Base-by-base conservation (phyloP, 331 rosid species). In the Quercus tomentella region DNA sequence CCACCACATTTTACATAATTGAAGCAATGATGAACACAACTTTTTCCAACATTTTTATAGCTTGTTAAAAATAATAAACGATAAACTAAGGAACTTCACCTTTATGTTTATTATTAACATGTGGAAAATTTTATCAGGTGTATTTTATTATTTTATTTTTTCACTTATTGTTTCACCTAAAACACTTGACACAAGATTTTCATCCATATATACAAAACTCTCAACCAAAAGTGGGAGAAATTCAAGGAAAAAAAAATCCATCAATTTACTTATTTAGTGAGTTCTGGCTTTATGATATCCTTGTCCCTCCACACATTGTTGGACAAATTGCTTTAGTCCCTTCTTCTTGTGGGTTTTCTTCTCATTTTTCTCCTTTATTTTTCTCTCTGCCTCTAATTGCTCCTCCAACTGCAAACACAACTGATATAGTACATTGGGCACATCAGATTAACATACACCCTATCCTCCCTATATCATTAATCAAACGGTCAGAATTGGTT, bases 331-430 rank as follows among this genome's bases (percentile, higher is more conserved):
- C 77, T 88, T 91, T 2, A 87, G 77, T 57, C 92, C 92, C 60
- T 82, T 81, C 77, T 76, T 84, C 75, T 73, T 89, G 22, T 76
- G 80, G 17, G 22, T 57, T 76, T 77, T 86, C 17, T 52, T 56
- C 57, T 54, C 69, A 22, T 16, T 70, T 21, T 12, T 65, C 57
- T 7, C 75, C 55, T 72, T 70, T 60, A 25, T 74, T 26, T 30
- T 82, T 51, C 60, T 84, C 76, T 72, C 85, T 37, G 71, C 80
- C 18, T 35, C 77, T 60, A 60, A 76, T 25, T 83, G 89, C 57
- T 67, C 80, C 74, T 89, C 93, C 77, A 92, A 26, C 88, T 90
- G 89, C 84, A 89, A 51, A 69, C 88, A 88, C 70, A 90, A 70
- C 82, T 84, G 82, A 77, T 23, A 58, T 33, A 15, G 25, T 73